Evolutionary conservation across 768 basidiomycete genomes (phyloP), one percentile per base, ranked within the genome.

Genomic region (Tricholoma flavovirens): DNA sequence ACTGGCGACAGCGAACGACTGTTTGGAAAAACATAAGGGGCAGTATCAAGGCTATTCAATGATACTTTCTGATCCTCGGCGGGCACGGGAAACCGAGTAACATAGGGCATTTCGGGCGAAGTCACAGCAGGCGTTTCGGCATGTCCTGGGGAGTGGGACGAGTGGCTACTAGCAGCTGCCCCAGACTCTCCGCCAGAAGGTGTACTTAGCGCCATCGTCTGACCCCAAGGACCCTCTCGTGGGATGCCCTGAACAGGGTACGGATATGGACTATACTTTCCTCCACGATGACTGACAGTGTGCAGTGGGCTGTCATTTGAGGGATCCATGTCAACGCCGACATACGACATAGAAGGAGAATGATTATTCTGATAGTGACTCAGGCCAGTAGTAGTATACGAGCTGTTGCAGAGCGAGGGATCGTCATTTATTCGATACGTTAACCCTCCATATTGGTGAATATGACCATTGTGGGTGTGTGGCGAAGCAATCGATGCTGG

Each of bases 1-100:
- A 80, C 77, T 36, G 88, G 87, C 6, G 88, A 89, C 60, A 88
- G 77, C 15, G 88, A 87, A 50, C 88, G 84, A 67, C 86, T 88
- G 56, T 74, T 75, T 12, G 83, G 74, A 67, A 83, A 86, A 53
- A 82, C 73, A 64, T 87, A 86, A 12, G 82, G 77, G 10, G 80
- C 72, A 21, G 77, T 68, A 58, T 84, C 80, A 58, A 87, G 67
- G 59, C 71, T 74, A 59, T 73, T 77, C 55, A 84, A 59, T 40
- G 76, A 63, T 22, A 77, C 62, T 65, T 87, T 87, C 62, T 82
- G 79, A 53, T 86, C 86, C 40, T 86, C 85, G 22, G 59, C 64
- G 22, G 66, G 60, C 36, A 60, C 64, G 22, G 66, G 60, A 40
- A 72, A 69, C 36, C 72, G 65, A 51, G 61, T 54, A 49, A 66